These are phyloP conservation scores for Harringtonia aguacate DNA, from an alignment of 2,329 filamentous ascomycete species.

Conservation along the genomic window DNA sequence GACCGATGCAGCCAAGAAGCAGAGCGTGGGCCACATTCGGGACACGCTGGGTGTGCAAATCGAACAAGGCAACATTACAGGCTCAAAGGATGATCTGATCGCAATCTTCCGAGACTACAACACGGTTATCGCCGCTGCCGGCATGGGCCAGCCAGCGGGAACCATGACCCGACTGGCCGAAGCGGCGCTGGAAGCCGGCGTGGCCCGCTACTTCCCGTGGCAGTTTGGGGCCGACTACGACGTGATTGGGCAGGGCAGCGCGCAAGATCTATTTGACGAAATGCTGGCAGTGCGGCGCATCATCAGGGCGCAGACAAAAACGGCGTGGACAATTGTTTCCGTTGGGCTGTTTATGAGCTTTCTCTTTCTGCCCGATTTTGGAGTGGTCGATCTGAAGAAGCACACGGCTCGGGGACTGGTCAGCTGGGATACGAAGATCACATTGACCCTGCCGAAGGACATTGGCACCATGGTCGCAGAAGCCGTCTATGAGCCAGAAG, in stretches of 20 bases:
- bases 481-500: slow-evolving; percentile 32
- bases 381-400: slow-evolving; percentile 41
- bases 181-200: slow-evolving; percentile 29
- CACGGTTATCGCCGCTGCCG: slow-evolving; percentile 48
- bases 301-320: slow-evolving; percentile 34
- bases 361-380: slow-evolving; percentile 52
- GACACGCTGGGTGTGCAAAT: slow-evolving; percentile 25
- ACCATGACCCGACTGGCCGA: slow-evolving; percentile 43
- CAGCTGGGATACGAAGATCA: slow-evolving; percentile 50
- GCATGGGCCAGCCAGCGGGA: slow-evolving; percentile 44
- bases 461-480: slow-evolving; percentile 52
- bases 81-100: slow-evolving; percentile 26
- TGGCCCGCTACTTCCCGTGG: slow-evolving; percentile 54
- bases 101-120: slow-evolving; percentile 34
- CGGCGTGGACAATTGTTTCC: slow-evolving; percentile 54
- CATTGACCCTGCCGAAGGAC: slow-evolving; percentile 50
- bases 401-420: slow-evolving; percentile 42
- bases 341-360: slow-evolving; percentile 64
- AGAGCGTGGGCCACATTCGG: slow-evolving; percentile 22
- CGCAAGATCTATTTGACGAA: slow-evolving; percentile 58
- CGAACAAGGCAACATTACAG: slow-evolving; percentile 32
- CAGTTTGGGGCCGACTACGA: slow-evolving; percentile 69
- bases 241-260: slow-evolving; percentile 42
- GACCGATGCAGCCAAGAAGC: slow-evolving; percentile 23
- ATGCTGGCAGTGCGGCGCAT: slow-evolving; percentile 47